Evolutionary conservation across 2,329 filamentous ascomycete genomes (phyloP).

Genomic region (Periconia sp.): DNA sequence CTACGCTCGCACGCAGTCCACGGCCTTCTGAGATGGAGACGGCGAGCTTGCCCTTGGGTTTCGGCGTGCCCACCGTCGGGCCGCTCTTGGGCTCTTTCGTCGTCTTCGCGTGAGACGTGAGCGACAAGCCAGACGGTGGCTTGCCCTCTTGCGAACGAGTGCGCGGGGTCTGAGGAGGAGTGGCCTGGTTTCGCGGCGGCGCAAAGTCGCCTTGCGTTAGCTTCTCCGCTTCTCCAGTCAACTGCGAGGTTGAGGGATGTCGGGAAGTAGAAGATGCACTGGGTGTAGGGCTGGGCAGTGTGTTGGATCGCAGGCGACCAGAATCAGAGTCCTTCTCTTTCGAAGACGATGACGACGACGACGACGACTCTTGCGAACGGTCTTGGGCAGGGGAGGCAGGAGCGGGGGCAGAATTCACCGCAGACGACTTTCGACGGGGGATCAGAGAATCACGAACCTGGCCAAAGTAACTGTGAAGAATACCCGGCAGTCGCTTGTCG

Average conservation of each 20-base stretch:
- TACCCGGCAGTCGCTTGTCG: conserved; percentile 94
- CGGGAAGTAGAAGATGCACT: conserved; percentile 54
- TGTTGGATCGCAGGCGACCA: conserved; percentile 54
- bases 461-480: conserved; percentile 94
- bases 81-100: conserved; percentile 38
- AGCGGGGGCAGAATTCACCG: conserved; percentile 46
- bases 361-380: conserved; percentile 11
- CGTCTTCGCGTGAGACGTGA: conserved; percentile 55
- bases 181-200: conserved; percentile 77
- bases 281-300: conserved; percentile 58
- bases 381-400: conserved; percentile 34
- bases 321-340: conserved; percentile 30
- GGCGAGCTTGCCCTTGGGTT: conserved; percentile 87
- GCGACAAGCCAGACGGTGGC: conserved; percentile 54
- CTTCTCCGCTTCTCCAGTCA: conserved; percentile 75
- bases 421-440: conserved; percentile 48
- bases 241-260: conserved; percentile 62
- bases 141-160: conserved; percentile 74
- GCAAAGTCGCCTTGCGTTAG: conserved; percentile 81
- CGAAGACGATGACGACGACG: conserved; percentile 19
- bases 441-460: conserved; percentile 89
- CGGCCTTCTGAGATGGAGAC: conserved; percentile 88
- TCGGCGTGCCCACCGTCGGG: conserved; percentile 71
- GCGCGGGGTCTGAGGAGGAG: conserved; percentile 86
- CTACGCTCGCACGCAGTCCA: conserved; percentile 78